Percentiles rank a stretch among this genome's conserved stretches.
phyloP scores from a whole-genome alignment of 345 rosid genomes.

The Carallia pectinifolia region DNA sequence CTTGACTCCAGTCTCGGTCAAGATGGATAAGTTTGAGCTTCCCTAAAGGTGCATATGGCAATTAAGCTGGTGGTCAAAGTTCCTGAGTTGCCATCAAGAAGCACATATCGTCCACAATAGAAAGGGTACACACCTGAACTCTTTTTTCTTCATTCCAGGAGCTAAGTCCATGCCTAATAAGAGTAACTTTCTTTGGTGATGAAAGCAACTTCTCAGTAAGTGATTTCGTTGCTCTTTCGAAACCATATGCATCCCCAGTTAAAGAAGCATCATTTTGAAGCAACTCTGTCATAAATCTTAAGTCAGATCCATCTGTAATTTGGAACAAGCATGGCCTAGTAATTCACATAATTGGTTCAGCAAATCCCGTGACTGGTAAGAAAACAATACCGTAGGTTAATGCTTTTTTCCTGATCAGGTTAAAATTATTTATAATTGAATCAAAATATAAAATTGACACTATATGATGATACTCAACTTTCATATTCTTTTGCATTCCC shows the following conservation, averaged over 20 bases:
- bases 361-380: neutral
- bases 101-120: neutral
- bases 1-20: slow-evolving; percentile 57
- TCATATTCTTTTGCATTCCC: neutral
- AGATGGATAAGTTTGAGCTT: slow-evolving; percentile 59
- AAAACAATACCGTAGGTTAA: too few species aligned
- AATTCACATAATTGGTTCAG: neutral
- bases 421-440: neutral
- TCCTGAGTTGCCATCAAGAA: neutral
- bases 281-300: slow-evolving; percentile 28
- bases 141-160: slow-evolving; percentile 63
- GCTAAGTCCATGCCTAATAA: slow-evolving; percentile 73
- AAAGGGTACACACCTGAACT: slow-evolving; percentile 50
- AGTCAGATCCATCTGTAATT: slow-evolving; percentile 8
- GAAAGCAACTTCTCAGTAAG: slow-evolving; percentile 37
- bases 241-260: slow-evolving; percentile 60
- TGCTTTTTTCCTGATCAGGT: neutral
- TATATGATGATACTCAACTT: neutral
- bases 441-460: too few species aligned
- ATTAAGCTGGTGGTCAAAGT: slow-evolving; percentile 7
- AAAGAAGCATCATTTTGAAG: slow-evolving; percentile 29
- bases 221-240: slow-evolving; percentile 47
- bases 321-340: neutral
- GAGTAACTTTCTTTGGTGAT: slow-evolving; percentile 51
- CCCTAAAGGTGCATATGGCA: slow-evolving; percentile 31